Evolutionary conservation across 345 rosid species (phyloP), one percentile per base, ranked within the genome.

Genomic region (Euphorbia tirucalli): DNA sequence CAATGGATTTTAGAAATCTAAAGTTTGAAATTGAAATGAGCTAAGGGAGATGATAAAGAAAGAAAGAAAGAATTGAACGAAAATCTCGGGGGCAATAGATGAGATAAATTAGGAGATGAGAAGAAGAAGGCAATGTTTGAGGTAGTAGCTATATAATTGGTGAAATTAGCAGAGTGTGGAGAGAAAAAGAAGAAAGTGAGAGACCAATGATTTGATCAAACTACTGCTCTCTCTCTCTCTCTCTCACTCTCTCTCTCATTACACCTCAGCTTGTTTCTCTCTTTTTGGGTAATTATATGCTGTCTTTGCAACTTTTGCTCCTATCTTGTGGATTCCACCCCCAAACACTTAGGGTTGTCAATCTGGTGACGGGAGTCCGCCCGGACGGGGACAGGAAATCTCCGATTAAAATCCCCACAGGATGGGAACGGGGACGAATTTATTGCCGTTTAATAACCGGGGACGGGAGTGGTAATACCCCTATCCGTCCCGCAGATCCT

Each of bases 91-190:
- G 70, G 52, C 19, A 49, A 60, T 19, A 54, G 64, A 57, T 52
- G 59, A 72, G n/a, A n/a, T n/a, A 73, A 58, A 76, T 76, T 43
- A 50, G 37, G 13, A 64, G 14, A 68, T 52, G 56, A 69, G 18
- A 48, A 73, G 62, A 61, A 31, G 69, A 75, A 77, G 85, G 73
- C 81, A 79, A 61, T 27, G 52, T 83, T 78, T 75, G 39, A 35
- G n/a, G n/a, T n/a, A n/a, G 39, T 31, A 66, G 78, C 61, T 43
- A 18, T 35, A 52, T 39, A n/a, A n/a, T n/a, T n/a, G n/a, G n/a
- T n/a, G n/a, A n/a, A n/a, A n/a, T n/a, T n/a, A n/a, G n/a, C n/a
- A 66, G 62, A 73, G 28, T n/a, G 55, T n/a, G n/a, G 19, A 35
- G 70, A 35, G 39, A 35, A 35, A 61, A 68, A 63, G 55, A 62